A percentile compares a stretch with the other conserved stretches of the same genome.
These are phyloP conservation scores for Kuraishia hungarica DNA, from an alignment of 805 yeast genomes.

Conservation along the genomic window DNA sequence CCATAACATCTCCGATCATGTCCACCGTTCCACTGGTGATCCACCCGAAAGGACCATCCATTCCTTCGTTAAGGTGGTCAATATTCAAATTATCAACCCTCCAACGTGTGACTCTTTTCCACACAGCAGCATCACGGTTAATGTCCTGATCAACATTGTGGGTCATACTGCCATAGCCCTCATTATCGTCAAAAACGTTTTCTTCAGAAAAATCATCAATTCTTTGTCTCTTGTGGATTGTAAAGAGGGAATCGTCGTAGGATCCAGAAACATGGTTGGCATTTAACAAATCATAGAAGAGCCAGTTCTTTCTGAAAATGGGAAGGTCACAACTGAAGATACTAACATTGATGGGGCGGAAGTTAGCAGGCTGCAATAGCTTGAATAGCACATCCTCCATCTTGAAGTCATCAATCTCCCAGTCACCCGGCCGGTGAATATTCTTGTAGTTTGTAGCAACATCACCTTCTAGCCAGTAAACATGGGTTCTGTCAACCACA, in stretches of 20 bases:
- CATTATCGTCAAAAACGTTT: constrained; percentile 9
- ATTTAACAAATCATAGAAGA: constrained; percentile 77
- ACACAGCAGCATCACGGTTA: constrained; percentile 13
- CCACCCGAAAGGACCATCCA: constrained; percentile 97
- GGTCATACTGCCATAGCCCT: constrained; percentile 4
- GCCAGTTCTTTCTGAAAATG: constrained; percentile 83
- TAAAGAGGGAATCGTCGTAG: constrained; percentile 87
- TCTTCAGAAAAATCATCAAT: constrained; percentile 34
- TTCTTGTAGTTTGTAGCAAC: constrained; percentile 74
- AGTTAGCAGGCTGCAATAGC: constrained; percentile 69
- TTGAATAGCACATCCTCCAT: constrained; percentile 84
- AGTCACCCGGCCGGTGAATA: constrained; percentile 76
- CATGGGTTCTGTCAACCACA: constrained; percentile 84
- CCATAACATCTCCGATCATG: constrained; percentile 83
- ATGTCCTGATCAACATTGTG: background rate
- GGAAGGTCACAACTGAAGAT: constrained; percentile 82
- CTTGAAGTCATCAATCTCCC: constrained; percentile 76
- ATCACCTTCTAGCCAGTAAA: constrained; percentile 72
- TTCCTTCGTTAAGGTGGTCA: constrained; percentile 85
- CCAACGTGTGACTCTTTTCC: constrained; percentile 64
- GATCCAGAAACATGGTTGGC: constrained; percentile 84
- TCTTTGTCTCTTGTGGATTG: constrained; percentile 74
- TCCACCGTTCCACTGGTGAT: constrained; percentile 87
- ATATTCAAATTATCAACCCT: constrained; percentile 79
- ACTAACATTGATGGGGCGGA: constrained; percentile 80